Conservation (phyloP, 371 early-diverging fungal species). For the Mortierella sp. region DNA sequence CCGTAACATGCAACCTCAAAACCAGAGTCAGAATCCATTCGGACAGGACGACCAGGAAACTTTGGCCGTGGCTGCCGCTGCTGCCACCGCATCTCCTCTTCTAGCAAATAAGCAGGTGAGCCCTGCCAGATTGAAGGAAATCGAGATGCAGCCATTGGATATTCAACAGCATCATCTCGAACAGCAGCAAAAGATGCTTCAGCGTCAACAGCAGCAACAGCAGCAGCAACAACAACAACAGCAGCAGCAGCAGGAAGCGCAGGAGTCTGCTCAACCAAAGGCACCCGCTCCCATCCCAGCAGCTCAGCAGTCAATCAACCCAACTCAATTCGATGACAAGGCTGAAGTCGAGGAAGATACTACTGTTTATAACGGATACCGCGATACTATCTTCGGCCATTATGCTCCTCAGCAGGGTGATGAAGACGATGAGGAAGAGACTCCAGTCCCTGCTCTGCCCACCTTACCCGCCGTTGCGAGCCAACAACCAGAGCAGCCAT, state of each 20-base stretch:
- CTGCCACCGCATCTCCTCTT: slow-evolving; percentile 26
- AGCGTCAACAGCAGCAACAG: slow-evolving; percentile 43
- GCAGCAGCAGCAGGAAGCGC: slow-evolving; percentile 10
- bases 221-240: slow-evolving; percentile 32
- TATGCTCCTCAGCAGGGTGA: slow-evolving; percentile 26
- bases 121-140: slow-evolving; percentile 16
- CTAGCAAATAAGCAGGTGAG: slow-evolving; percentile 17
- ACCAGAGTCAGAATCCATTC: slow-evolving; percentile 15
- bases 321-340: slow-evolving; percentile 51
- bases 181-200: slow-evolving; percentile 32
- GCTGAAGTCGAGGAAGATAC: slow-evolving; percentile 40
- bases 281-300: slow-evolving; percentile 15
- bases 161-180: slow-evolving; percentile 49
- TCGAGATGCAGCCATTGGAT: slow-evolving; percentile 49
- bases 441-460: not conserved
- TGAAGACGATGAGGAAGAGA: slow-evolving; percentile 39
- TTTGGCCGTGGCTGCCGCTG: slow-evolving; percentile 34
- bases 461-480: not conserved
- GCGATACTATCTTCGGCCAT: slow-evolving; percentile 54
- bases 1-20: slow-evolving; percentile 15
- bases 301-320: slow-evolving; percentile 35
- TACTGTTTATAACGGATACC: slow-evolving; percentile 47
- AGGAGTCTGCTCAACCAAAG: not conserved
- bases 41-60: slow-evolving; percentile 20
- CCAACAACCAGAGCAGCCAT: slow-evolving; percentile 1